These are phyloP conservation scores for Fremontodendron californicum DNA, from an alignment of 345 rosid genomes.

Conservation along the genomic window DNA sequence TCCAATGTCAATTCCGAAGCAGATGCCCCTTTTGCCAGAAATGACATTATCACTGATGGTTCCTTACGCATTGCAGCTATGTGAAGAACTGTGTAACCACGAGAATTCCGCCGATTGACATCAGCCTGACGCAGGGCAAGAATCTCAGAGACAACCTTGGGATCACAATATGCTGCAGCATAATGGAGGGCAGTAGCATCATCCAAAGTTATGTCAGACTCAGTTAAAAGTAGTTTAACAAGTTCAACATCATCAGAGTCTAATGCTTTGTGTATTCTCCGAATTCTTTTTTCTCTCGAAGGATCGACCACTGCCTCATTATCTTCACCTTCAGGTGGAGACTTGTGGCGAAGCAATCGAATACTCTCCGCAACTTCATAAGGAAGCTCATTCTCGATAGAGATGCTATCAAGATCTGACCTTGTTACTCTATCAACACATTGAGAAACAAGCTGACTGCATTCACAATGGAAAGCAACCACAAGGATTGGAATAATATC, in stretches of 20 bases:
- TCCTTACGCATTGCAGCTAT: constrained; percentile 87
- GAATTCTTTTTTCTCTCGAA: constrained; percentile 51
- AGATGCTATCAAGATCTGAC: constrained; percentile 68
- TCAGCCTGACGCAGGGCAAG: constrained; percentile 63
- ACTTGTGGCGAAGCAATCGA: constrained; percentile 43
- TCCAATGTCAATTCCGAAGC: constrained; percentile 61
- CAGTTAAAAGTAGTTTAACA: constrained; percentile 73
- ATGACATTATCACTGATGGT: constrained; percentile 61
- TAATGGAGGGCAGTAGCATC: constrained; percentile 85
- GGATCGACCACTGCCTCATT: constrained; percentile 29
- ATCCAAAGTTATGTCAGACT: constrained; percentile 72
- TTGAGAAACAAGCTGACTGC: constrained; percentile 57
- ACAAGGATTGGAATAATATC: constrained; percentile 74
- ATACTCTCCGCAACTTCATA: constrained; percentile 53
- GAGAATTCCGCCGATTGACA: constrained; percentile 62
- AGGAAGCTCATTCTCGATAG: constrained; percentile 82
- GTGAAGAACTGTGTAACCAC: constrained; percentile 86
- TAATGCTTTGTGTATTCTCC: constrained; percentile 79
- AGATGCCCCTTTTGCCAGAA: constrained; percentile 70
- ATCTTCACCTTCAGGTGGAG: constrained; percentile 36
- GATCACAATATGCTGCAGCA: constrained; percentile 85
- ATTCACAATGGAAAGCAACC: constrained; percentile 79
- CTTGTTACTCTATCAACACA: constrained; percentile 78
- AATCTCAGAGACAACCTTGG: constrained; percentile 78
- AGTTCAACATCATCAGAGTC: constrained; percentile 97